Percentiles rank a stretch among this genome's conserved stretches.
Conservation (phyloP, 345 rosid species). For the Lepidium africanum region DNA sequence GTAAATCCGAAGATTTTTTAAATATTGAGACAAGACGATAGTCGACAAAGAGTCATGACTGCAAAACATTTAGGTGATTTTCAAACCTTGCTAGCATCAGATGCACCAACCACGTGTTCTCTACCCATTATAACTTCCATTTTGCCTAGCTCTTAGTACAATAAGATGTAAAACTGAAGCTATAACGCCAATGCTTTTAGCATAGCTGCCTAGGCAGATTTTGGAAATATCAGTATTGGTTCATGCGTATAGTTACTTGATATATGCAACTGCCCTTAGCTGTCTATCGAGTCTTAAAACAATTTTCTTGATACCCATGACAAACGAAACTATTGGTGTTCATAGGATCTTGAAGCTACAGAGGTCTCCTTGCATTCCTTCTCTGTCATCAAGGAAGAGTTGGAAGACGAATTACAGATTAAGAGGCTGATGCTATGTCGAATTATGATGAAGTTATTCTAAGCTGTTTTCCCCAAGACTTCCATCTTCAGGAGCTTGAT, state of each 20-base stretch:
- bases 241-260: neutral
- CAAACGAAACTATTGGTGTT: neutral
- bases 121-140: neutral
- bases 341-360: constrained; percentile 1
- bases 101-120: neutral
- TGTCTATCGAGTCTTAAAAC: neutral
- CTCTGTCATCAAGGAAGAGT: neutral
- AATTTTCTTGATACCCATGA: neutral
- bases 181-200: neutral
- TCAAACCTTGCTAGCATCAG: neutral
- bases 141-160: neutral
- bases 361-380: neutral
- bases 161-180: neutral
- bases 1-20: constrained; percentile 18
- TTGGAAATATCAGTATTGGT: neutral
- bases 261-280: neutral
- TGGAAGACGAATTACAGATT: neutral
- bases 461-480: neutral
- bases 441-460: neutral
- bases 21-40: constrained; percentile 21
- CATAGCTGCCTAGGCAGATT: neutral
- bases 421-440: neutral
- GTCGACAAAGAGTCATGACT: neutral
- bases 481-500: constrained; percentile 5
- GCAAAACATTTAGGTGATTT: constrained; percentile 5